phyloP scores from a whole-genome alignment of 331 rosid species.

The Quercus phellos region DNA sequence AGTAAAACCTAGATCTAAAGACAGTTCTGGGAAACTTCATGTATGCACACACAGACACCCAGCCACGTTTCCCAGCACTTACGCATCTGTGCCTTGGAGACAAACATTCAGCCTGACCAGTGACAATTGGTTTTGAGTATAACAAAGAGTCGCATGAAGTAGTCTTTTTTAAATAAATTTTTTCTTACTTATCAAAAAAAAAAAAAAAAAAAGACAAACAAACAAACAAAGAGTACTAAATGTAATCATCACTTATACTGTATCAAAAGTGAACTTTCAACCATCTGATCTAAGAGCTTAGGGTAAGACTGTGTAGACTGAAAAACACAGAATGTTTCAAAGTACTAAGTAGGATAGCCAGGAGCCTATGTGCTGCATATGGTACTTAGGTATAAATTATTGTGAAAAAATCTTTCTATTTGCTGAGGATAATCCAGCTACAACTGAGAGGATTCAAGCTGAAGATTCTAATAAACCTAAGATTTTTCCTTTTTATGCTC shows the following conservation, averaged over 20 bases:
- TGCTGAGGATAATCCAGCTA: not conserved
- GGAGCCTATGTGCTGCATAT: not conserved
- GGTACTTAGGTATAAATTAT: not conserved
- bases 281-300: not conserved
- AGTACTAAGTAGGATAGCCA: not conserved
- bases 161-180: too few species aligned
- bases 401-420: not conserved
- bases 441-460: too few species aligned
- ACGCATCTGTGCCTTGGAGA: not conserved
- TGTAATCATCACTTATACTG: not conserved
- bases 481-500: too few species aligned
- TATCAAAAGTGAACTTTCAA: not conserved
- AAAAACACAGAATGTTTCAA: not conserved
- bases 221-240: not conserved
- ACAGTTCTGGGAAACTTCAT: not conserved
- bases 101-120: too few species aligned
- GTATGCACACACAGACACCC: not conserved
- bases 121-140: too few species aligned
- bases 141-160: too few species aligned
- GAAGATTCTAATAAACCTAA: too few species aligned
- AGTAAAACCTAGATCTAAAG: not conserved
- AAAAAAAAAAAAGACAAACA: too few species aligned
- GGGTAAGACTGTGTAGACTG: not conserved
- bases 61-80: not conserved
- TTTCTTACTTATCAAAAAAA: too few species aligned